phyloP scores from a whole-genome alignment of 345 rosid species.

The Populus nigra region DNA sequence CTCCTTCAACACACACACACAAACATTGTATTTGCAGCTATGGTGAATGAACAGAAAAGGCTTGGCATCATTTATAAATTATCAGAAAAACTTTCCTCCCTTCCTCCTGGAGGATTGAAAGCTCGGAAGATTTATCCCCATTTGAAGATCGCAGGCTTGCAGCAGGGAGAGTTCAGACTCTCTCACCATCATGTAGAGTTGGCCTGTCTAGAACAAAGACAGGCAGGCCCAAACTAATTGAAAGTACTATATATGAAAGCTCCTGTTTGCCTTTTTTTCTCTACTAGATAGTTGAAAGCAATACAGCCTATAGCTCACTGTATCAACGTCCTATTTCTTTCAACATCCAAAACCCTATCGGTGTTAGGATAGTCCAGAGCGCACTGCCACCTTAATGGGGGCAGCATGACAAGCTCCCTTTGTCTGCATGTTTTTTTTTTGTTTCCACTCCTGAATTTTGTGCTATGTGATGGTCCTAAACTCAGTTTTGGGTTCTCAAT shows the following conservation, averaged over 20 bases:
- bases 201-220: background rate
- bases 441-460: background rate
- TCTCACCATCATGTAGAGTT: background rate
- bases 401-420: too few species aligned
- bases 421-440: background rate
- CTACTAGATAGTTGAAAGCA: too few species aligned
- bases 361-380: too few species aligned
- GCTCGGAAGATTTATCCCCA: background rate
- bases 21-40: background rate
- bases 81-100: background rate
- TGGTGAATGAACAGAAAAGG: background rate
- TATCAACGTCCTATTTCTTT: too few species aligned
- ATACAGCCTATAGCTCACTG: too few species aligned
- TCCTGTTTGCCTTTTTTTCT: too few species aligned
- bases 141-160: background rate
- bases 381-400: too few species aligned
- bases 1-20: too few species aligned
- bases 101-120: background rate
- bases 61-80: background rate
- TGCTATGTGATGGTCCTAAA: background rate
- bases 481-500: background rate
- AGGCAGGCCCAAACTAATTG: background rate
- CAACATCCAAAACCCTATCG: too few species aligned
- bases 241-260: too few species aligned
- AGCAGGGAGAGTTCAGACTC: background rate